A percentile compares a stretch with the other conserved stretches of the same genome.
Conservation (phyloP, 78 protist species). For the Guillardia theta region DNA sequence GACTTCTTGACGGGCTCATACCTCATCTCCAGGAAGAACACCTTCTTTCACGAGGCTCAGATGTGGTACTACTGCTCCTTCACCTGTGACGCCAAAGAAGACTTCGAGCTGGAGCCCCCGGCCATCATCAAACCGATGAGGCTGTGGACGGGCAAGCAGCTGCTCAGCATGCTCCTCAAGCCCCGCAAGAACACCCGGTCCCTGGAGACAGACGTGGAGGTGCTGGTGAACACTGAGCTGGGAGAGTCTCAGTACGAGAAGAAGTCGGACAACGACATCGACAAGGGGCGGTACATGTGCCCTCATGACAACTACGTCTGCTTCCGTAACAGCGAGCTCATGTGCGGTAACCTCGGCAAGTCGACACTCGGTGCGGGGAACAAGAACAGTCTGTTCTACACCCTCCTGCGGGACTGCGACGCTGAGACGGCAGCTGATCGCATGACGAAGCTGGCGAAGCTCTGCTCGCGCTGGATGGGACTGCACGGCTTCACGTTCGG, state of each 20-base stretch:
- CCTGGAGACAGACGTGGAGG: background rate
- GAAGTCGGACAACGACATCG: background rate
- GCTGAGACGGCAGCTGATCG: conserved; percentile 70
- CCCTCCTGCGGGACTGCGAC: conserved; percentile 74
- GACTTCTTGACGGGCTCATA: conserved; percentile 88
- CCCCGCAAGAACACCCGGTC: background rate
- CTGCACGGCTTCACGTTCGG: conserved; percentile 14
- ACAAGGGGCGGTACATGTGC: conserved; percentile 58
- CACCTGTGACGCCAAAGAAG: background rate
- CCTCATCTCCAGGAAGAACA: conserved; percentile 82
- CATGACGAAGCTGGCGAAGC: conserved; percentile 93
- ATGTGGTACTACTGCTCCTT: conserved; percentile 3
- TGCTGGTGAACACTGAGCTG: background rate
- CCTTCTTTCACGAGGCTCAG: conserved; percentile 76
- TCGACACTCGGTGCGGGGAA: conserved; percentile 76
- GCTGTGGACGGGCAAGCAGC: conserved; percentile 99
- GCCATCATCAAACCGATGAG: conserved; percentile 60
- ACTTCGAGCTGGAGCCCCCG: conserved; percentile 78
- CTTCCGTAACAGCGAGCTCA: conserved; percentile 74
- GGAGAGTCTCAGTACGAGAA: conserved; percentile 34
- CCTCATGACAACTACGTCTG: conserved; percentile 84
- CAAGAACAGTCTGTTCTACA: conserved; percentile 82
- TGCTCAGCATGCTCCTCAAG: background rate
- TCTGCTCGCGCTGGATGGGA: background rate
- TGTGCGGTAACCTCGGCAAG: conserved; percentile 90